Base-by-base conservation (phyloP, 768 basidiomycete species). In the Cystobasidium onofrii region DNA sequence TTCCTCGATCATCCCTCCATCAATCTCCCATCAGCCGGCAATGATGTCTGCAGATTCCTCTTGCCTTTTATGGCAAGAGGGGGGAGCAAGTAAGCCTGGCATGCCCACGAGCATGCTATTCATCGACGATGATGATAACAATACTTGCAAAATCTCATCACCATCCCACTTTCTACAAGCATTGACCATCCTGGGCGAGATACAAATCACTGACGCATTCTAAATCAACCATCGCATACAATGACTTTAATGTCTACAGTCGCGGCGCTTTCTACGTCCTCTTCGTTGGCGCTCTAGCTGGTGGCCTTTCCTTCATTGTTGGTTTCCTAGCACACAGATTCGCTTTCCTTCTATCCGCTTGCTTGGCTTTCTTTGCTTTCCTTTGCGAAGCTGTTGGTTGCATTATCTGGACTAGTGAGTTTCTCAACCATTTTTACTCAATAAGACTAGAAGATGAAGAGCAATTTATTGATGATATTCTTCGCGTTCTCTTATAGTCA, bases 301-400 rank as follows among this genome's bases (percentile, higher is more conserved):
- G 55, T 55, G 74, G 66, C 31, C 12, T 75, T 9, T 44, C 74
- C 20, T 36, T 75, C 71, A 66, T 75, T 55, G 13, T 34, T 43
- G 74, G 71, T 10, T 57, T 75, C 44, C 50, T 93, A 91, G 92
- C 74, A 23, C 71, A 75, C 46, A 15, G 74, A 25, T 75, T 75
- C 69, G 92, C 90, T 12, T 94, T 94, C 78, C 91, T 93, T 65
- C 88, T 93, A 76, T 90, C 93, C 65, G 89, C 88, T 60, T 86
- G 93, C 50, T 86, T 94, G 29, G 91, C 90, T 29, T 44, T 75
- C 60, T 33, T 75, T 62, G 74, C 55, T 50, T 75, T 75, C 74
- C 46, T 75, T 4, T 60, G 55, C 44, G 33, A 55, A 41, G 74
- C 55, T 41, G 70, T 54, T 34, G 74, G 67, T 17, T 60, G 65